Evolutionary conservation across 2,329 filamentous ascomycete species (phyloP).

Genomic region (Daldinia sp.): DNA sequence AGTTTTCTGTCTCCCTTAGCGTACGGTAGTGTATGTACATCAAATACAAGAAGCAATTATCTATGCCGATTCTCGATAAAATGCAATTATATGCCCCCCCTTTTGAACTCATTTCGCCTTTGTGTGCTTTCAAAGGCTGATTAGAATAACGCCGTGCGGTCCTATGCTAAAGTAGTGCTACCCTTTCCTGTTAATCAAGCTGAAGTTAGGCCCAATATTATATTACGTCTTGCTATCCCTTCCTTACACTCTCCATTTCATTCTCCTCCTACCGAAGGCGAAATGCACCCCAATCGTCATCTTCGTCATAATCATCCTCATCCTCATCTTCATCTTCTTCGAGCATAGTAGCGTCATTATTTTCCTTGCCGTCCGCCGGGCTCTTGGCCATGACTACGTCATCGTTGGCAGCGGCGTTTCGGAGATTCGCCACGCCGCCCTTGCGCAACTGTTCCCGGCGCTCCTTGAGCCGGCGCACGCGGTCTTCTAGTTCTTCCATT

Average conservation of each 20-base stretch:
- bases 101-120: background rate
- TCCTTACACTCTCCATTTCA: background rate
- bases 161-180: slow-evolving; percentile 14
- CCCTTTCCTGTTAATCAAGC: slow-evolving; percentile 1
- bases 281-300: slow-evolving; percentile 69
- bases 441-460: slow-evolving; percentile 72
- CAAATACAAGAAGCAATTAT: slow-evolving; percentile 19
- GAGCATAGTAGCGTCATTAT: slow-evolving; percentile 38
- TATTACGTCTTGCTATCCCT: background rate
- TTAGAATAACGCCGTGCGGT: slow-evolving; percentile 13
- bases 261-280: slow-evolving; percentile 50
- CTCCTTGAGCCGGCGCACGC: slow-evolving; percentile 73
- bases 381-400: slow-evolving; percentile 37
- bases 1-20: slow-evolving; percentile 8
- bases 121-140: background rate
- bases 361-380: slow-evolving; percentile 45
- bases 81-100: slow-evolving; percentile 3
- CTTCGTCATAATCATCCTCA: slow-evolving; percentile 54
- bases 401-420: slow-evolving; percentile 20
- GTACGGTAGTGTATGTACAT: slow-evolving; percentile 16
- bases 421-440: slow-evolving; percentile 43
- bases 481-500: slow-evolving; percentile 80
- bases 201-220: slow-evolving; percentile 1
- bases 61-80: slow-evolving; percentile 3
- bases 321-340: slow-evolving; percentile 29